Base-by-base conservation (phyloP, 2,329 filamentous ascomycete species). In the Aspergillus awamori region DNA sequence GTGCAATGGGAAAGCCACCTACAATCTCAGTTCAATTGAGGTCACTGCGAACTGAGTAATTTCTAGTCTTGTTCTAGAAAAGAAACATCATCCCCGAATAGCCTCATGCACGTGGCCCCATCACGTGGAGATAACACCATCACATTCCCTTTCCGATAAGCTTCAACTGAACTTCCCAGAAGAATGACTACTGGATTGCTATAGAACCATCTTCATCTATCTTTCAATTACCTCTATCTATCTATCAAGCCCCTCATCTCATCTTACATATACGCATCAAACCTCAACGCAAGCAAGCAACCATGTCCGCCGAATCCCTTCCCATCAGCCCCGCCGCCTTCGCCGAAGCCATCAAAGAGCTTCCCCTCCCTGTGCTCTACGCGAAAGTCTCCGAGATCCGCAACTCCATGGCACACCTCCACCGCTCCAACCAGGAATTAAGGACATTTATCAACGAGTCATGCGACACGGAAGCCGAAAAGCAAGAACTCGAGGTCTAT, bases 321-420 rank as follows among this genome's bases (percentile, higher is more conserved):
- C 83, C 84, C 30, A 86, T 86, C 63, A 74, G 79, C 22, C 72
- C 79, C n/a, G 69, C 73, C 33, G 80, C 78, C 61, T 87, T 87
- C 70, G 79, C 82, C 57, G 74, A 79, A 64, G 87, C 86, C 20
- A 81, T 89, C 65, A 76, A 81, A 68, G 80, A 83, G 60, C 83
- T 89, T 7, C 82, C 86, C 8, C 75, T 87, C 65, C 81, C 84
- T 62, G 80, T 83, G 20, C 77, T 89, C 28, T 85, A 87, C 76
- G 77, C 80, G 70, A 89, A 88, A 79, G 83, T 83, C 59, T 80
- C 82, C 60, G 87, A 89, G 69, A 79, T 89, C 8, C 78, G 77
- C 47, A 89, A 88, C 76, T 84, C 81, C 60, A 84, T 88, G 68
- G 72, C 77, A 2, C 86, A 89, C 67, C 82, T 89, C 28, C 76